Percentiles rank a stretch among this genome's conserved stretches.
Evolutionary conservation across 2,329 filamentous ascomycete species (phyloP).

Genomic region (Fusarium coffeatum): DNA sequence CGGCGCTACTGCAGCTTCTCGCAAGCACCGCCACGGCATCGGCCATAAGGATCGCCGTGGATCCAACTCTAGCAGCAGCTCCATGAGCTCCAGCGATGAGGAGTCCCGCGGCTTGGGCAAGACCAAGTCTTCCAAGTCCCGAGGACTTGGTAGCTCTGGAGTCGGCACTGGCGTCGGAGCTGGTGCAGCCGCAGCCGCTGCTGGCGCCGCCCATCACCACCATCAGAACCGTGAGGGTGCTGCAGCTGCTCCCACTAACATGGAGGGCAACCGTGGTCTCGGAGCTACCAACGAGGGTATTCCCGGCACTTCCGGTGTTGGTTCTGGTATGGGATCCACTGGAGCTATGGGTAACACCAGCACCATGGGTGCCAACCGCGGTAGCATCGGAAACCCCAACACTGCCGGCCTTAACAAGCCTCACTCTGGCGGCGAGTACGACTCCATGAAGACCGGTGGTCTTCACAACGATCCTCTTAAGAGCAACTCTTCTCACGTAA

Average conservation of each 20-base stretch:
- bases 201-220: conserved; percentile 27
- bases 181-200: conserved; percentile 5
- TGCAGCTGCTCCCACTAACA: not conserved
- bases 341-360: not conserved
- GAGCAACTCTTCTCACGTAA: conserved; percentile 26
- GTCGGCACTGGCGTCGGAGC: conserved; percentile 12
- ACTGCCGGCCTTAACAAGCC: conserved; percentile 23
- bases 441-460: conserved; percentile 19
- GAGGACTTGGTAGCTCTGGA: conserved; percentile 23
- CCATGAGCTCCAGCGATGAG: conserved; percentile 28
- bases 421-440: conserved; percentile 11
- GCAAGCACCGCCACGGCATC: conserved; percentile 23
- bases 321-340: conserved; percentile 8
- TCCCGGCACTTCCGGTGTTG: conserved; percentile 7
- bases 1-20: conserved; percentile 11
- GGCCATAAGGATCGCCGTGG: conserved; percentile 24
- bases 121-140: conserved; percentile 19
- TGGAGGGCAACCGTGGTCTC: conserved; percentile 4
- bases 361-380: not conserved
- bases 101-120: conserved; percentile 34
- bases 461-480: conserved; percentile 29
- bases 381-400: conserved; percentile 5
- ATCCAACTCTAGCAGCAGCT: conserved; percentile 30
- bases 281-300: not conserved
- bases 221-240: conserved; percentile 18